Conservation (phyloP, 192 early-diverging fungal species). For the Umbelopsis vinacea region DNA sequence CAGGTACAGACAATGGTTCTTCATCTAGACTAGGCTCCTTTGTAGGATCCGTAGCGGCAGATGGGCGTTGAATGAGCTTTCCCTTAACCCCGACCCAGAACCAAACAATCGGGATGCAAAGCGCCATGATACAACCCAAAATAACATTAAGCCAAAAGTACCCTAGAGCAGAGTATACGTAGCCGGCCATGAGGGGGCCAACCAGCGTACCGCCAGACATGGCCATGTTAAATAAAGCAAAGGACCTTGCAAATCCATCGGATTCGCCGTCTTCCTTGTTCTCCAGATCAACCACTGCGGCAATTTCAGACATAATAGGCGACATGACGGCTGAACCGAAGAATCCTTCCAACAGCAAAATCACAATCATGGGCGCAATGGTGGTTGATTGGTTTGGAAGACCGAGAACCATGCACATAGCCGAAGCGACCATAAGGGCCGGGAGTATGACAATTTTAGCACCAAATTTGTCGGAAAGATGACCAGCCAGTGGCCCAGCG, state of each 20-base stretch:
- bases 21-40: no score
- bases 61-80: not conserved
- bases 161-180: constrained; percentile 26
- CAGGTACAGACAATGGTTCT: no score
- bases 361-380: constrained; percentile 34
- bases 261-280: constrained; percentile 37
- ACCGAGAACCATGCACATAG: constrained; percentile 34
- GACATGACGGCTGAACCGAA: constrained; percentile 42
- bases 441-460: constrained; percentile 43
- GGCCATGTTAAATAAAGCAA: constrained; percentile 49
- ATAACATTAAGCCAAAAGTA: constrained; percentile 41
- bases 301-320: constrained; percentile 50
- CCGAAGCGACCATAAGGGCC: constrained; percentile 23
- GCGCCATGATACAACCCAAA: constrained; percentile 7
- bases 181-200: constrained; percentile 33
- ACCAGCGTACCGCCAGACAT: constrained; percentile 40
- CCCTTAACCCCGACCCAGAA: constrained; percentile 21
- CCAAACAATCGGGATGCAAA: constrained; percentile 29
- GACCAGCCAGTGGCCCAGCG: constrained; percentile 44
- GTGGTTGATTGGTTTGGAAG: constrained; percentile 20
- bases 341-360: constrained; percentile 40
- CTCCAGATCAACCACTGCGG: constrained; percentile 37
- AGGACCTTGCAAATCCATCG: constrained; percentile 48
- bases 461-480: constrained; percentile 49
- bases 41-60: not conserved